Evolutionary conservation across 495 filamentous ascomycete genomes (phyloP).

Genomic region (Immersiella caudata): DNA sequence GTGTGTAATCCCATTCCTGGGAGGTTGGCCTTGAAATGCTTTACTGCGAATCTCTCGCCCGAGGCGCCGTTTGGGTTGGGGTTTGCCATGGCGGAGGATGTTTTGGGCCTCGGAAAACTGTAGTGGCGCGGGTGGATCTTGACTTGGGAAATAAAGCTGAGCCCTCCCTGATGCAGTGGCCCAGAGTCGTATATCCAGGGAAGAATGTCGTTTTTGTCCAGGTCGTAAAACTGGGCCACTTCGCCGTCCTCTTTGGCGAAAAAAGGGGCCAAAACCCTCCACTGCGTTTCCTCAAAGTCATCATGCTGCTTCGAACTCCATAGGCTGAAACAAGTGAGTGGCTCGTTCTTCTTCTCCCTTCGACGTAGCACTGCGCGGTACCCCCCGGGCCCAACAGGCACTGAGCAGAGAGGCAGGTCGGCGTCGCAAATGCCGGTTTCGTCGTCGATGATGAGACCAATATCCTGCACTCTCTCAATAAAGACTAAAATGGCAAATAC

Average conservation of each 20-base stretch:
- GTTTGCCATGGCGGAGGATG: neutral
- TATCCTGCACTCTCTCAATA: neutral
- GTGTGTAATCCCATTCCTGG: neutral
- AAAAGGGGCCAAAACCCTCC: conserved; percentile 14
- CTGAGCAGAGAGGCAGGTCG: conserved; percentile 14
- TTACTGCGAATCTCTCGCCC: conserved; percentile 17
- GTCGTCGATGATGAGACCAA: conserved; percentile 9
- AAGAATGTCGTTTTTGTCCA: conserved; percentile 16
- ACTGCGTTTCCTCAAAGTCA: conserved; percentile 12
- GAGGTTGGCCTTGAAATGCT: conserved; percentile 13
- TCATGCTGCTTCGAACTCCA: conserved; percentile 13
- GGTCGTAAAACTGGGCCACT: conserved; percentile 13
- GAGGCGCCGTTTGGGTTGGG: neutral
- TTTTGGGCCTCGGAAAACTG: conserved; percentile 13
- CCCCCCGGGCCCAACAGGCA: neutral
- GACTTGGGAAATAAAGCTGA: conserved; percentile 16
- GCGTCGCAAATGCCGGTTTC: conserved; percentile 9
- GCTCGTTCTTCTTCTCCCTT: neutral
- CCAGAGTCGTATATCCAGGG: conserved; percentile 13
- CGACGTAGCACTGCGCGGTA: conserved; percentile 1
- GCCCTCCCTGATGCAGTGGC: conserved; percentile 1
- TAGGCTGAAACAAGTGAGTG: conserved; percentile 2
- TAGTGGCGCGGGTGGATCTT: conserved; percentile 17
- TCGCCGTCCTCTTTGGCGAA: conserved; percentile 7
- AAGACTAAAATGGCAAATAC: conserved; percentile 19